phyloP scores from a whole-genome alignment of 331 rosid species.

The Malus hybrid region DNA sequence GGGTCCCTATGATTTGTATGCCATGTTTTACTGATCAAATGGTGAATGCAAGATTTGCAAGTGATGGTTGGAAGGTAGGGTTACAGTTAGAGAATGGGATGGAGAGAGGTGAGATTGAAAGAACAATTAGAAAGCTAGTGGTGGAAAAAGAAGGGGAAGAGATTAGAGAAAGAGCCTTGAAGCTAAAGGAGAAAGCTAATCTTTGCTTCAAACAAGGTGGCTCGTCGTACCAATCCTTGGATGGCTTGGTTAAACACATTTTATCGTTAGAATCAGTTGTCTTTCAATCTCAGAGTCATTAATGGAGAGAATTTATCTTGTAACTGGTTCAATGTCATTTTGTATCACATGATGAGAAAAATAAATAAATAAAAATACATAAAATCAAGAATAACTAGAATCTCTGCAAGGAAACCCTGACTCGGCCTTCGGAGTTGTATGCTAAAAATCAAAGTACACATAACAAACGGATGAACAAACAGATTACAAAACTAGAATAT shows the following conservation, averaged over 20 bases:
- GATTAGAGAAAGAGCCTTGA: constrained; percentile 21
- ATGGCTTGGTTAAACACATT: constrained; percentile 25
- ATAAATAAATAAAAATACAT: too few species aligned
- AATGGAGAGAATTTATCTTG: too few species aligned
- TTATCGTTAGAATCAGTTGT: constrained; percentile 12
- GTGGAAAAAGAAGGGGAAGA: constrained; percentile 29
- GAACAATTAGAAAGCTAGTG: constrained; percentile 16
- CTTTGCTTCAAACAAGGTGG: constrained; percentile 28
- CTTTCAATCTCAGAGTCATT: not conserved
- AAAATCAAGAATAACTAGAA: too few species aligned
- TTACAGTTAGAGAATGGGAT: constrained; percentile 13
- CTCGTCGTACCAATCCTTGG: constrained; percentile 23
- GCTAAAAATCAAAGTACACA: too few species aligned
- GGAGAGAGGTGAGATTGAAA: constrained; percentile 13
- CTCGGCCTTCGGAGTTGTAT: too few species aligned
- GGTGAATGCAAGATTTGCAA: constrained; percentile 40
- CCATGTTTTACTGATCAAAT: constrained; percentile 30
- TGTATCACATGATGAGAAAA: too few species aligned
- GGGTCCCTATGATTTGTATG: constrained; percentile 48
- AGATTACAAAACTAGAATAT: too few species aligned
- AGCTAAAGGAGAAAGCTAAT: constrained; percentile 24
- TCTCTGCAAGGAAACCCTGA: too few species aligned
- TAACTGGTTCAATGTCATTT: too few species aligned
- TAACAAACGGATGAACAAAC: too few species aligned
- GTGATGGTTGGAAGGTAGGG: constrained; percentile 39